Percentiles rank a stretch among this genome's conserved stretches.
These are phyloP conservation scores for Pittosporum tobira DNA, from an alignment of 129 eudicot species.

Conservation along the genomic window DNA sequence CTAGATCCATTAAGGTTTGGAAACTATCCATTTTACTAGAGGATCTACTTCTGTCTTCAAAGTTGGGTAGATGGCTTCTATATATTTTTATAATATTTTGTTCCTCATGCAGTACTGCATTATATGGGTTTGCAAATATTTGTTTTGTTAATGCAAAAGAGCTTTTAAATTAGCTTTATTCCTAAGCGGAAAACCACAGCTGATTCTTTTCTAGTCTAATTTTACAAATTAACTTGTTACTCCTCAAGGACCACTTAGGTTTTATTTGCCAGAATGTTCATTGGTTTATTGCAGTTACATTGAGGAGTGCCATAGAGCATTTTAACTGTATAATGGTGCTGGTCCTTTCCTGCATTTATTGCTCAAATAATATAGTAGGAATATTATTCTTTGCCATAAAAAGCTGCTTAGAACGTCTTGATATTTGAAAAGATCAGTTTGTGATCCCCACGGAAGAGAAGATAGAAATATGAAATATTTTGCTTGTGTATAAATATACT, in stretches of 20 bases:
- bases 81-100: too few species aligned
- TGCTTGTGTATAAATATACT: too few species aligned
- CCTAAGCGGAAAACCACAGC: background rate
- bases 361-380: background rate
- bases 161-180: background rate
- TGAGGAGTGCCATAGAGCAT: too few species aligned
- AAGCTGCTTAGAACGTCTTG: too few species aligned
- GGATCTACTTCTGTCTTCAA: background rate
- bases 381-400: too few species aligned
- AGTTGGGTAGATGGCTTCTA: background rate
- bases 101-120: background rate
- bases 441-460: too few species aligned
- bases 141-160: background rate
- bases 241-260: background rate
- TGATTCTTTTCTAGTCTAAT: too few species aligned
- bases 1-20: slow-evolving; percentile 77
- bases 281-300: too few species aligned
- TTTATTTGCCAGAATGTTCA: background rate
- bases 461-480: too few species aligned
- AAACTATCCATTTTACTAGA: background rate
- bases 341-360: too few species aligned
- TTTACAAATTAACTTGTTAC: too few species aligned
- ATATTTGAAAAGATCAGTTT: too few species aligned
- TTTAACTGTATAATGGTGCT: background rate
- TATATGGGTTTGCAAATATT: background rate